A percentile compares a stretch with the other conserved stretches of the same genome.
phyloP scores from a whole-genome alignment of 148 eudicot genomes.

The Camellia japonica region DNA sequence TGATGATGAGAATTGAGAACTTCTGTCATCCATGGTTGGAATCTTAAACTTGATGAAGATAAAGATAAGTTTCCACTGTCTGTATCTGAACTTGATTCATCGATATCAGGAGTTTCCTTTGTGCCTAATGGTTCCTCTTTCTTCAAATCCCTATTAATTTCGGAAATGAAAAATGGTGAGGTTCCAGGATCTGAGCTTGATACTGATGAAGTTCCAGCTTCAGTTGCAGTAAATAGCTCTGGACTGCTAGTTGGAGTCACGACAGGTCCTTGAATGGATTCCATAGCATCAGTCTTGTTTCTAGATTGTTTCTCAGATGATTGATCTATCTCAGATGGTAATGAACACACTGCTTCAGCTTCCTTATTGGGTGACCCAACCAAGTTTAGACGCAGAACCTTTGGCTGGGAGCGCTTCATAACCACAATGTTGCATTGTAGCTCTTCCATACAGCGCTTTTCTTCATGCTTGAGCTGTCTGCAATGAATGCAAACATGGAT shows the following conservation, averaged over 20 bases:
- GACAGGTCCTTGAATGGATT: constrained; percentile 58
- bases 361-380: constrained; percentile 67
- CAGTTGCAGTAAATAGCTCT: constrained; percentile 77
- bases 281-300: constrained; percentile 24
- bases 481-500: constrained; percentile 1
- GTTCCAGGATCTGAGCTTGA: constrained; percentile 84
- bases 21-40: constrained; percentile 79
- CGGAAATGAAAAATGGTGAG: constrained; percentile 61
- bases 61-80: constrained; percentile 62
- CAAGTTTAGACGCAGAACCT: constrained; percentile 73
- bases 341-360: constrained; percentile 35
- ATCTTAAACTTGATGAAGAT: constrained; percentile 68
- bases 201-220: constrained; percentile 88
- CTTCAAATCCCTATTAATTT: constrained; percentile 35
- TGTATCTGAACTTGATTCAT: constrained; percentile 58
- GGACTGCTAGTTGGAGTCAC: constrained; percentile 94
- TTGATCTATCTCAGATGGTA: constrained; percentile 31
- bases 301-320: constrained; percentile 26
- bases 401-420: constrained; percentile 78
- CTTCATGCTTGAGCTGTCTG: constrained; percentile 85
- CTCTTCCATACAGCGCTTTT: constrained; percentile 87
- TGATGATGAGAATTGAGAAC: constrained; percentile 39
- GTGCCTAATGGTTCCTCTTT: constrained; percentile 38
- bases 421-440: constrained; percentile 87
- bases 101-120: constrained; percentile 39